Percentiles rank a stretch among this genome's conserved stretches.
Conservation (phyloP, 2,329 filamentous ascomycete species). For the Mycocentrospora acerina region DNA sequence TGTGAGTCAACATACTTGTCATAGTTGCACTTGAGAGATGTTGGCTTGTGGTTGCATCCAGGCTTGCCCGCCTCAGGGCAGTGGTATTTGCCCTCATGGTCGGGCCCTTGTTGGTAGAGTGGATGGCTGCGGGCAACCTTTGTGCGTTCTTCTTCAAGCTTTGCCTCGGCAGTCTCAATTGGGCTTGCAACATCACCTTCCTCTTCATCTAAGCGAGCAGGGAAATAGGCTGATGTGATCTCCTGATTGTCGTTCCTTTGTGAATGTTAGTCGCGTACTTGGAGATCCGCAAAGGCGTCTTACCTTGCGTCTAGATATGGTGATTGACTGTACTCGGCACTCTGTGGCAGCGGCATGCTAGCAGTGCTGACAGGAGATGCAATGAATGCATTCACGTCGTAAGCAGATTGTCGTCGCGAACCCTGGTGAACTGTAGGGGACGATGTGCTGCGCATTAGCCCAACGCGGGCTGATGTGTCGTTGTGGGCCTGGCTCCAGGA, state of each 20-base stretch:
- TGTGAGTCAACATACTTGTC: conserved; percentile 98
- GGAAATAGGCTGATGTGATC: conserved; percentile 19
- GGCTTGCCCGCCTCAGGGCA: conserved; percentile 79
- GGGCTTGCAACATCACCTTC: conserved; percentile 33
- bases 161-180: conserved; percentile 32
- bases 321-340: conserved; percentile 26
- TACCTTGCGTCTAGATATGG: conserved; percentile 23
- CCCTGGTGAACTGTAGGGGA: conserved; percentile 28
- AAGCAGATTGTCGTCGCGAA: conserved; percentile 25
- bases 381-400: conserved; percentile 28
- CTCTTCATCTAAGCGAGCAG: conserved; percentile 28
- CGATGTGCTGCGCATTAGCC: conserved; percentile 24
- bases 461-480: conserved; percentile 24
- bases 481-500: conserved; percentile 21
- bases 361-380: conserved; percentile 36
- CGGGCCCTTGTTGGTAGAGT: conserved; percentile 67
- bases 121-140: conserved; percentile 56
- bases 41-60: conserved; percentile 85
- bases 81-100: conserved; percentile 81
- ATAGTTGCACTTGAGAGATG: conserved; percentile 98
- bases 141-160: conserved; percentile 41
- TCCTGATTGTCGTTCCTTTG: conserved; percentile 32
- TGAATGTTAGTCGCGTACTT: conserved; percentile 4
- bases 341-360: conserved; percentile 25
- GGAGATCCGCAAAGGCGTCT: background rate